phyloP scores from a whole-genome alignment of 2,329 filamentous ascomycete genomes.

The Calonectria ilicicola region DNA sequence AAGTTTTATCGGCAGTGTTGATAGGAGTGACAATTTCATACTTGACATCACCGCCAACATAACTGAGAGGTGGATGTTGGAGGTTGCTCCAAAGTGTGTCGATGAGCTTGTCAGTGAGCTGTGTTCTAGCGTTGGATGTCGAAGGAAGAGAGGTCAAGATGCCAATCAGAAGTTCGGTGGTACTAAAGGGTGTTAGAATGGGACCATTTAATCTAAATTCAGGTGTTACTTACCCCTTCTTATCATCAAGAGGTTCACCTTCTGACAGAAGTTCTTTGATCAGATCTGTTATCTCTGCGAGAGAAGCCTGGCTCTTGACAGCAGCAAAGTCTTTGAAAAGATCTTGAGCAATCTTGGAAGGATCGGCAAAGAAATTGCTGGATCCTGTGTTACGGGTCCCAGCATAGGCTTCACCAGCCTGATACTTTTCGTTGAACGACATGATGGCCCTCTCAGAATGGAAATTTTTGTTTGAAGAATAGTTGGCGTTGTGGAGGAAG shows the following conservation, averaged over 20 bases:
- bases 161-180: slow-evolving; percentile 54
- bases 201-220: neutral
- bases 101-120: slow-evolving; percentile 55
- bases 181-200: slow-evolving; percentile 43
- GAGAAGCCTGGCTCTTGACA: slow-evolving; percentile 42
- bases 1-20: slow-evolving; percentile 46
- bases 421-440: slow-evolving; percentile 50
- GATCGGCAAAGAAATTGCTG: slow-evolving; percentile 46
- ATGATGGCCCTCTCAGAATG: slow-evolving; percentile 35
- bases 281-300: slow-evolving; percentile 45
- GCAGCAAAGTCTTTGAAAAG: slow-evolving; percentile 47
- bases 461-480: neutral
- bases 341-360: slow-evolving; percentile 47
- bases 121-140: neutral
- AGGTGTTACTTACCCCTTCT: slow-evolving; percentile 51
- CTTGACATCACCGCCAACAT: slow-evolving; percentile 55
- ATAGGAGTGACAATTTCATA: slow-evolving; percentile 50
- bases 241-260: slow-evolving; percentile 70
- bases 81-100: slow-evolving; percentile 66
- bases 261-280: slow-evolving; percentile 49
- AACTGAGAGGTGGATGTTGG: slow-evolving; percentile 64
- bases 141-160: slow-evolving; percentile 6
- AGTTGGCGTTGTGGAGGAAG: neutral
- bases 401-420: slow-evolving; percentile 52
- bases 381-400: slow-evolving; percentile 37